Evolutionary conservation across 2,329 filamentous ascomycete genomes (phyloP), one percentile per base, ranked within the genome.

Genomic region (Periconia sp.): DNA sequence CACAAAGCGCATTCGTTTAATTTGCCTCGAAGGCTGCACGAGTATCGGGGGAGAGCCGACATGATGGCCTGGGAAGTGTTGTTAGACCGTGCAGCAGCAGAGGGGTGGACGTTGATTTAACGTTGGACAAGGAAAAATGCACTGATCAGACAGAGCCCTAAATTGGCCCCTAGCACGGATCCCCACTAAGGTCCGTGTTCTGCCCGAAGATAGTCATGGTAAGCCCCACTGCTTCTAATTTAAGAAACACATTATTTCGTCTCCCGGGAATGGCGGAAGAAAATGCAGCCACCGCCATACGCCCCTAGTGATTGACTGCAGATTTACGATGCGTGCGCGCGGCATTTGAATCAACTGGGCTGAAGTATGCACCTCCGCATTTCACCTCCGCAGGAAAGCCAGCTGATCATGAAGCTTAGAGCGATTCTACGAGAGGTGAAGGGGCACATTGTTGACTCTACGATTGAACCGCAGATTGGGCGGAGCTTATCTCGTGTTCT

Each of bases 241-340:
- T 46, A 41, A 46, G 32, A 41, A 41, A 41, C n/a, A 46, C 36
- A 36, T 37, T 41, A 36, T 41, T 46, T 46, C 18, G 21, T 21
- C 36, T 32, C 43, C 33, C 17, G n/a, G n/a, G n/a, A n/a, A n/a
- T n/a, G n/a, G n/a, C n/a, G n/a, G n/a, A n/a, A n/a, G n/a, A n/a
- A n/a, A n/a, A n/a, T n/a, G n/a, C n/a, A n/a, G n/a, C n/a, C n/a
- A n/a, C n/a, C n/a, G n/a, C n/a, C n/a, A n/a, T n/a, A n/a, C n/a
- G n/a, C n/a, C n/a, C n/a, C n/a, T n/a, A n/a, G n/a, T n/a, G n/a
- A n/a, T n/a, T n/a, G n/a, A n/a, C n/a, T n/a, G n/a, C n/a, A n/a
- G n/a, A n/a, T n/a, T n/a, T n/a, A n/a, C n/a, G n/a, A n/a, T n/a
- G n/a, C n/a, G n/a, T n/a, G n/a, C n/a, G n/a, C n/a, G n/a, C n/a